Evolutionary conservation across 805 yeast species (phyloP).

Genomic region (Zygosaccharomyces siamensis): DNA sequence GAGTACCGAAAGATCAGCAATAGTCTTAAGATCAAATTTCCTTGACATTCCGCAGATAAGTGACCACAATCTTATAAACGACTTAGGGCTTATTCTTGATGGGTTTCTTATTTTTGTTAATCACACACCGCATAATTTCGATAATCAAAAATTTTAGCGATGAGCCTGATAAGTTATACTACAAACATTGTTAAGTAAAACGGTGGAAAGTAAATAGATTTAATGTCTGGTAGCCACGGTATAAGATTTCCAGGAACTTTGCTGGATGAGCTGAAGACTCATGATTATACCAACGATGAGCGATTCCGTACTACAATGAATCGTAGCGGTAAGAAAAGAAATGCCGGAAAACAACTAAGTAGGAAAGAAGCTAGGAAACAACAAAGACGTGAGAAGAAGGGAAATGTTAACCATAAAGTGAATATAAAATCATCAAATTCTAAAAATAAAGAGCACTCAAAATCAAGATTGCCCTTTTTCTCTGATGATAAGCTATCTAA

Average conservation of each 20-base stretch:
- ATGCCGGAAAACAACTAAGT: conserved; percentile 27
- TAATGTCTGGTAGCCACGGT: conserved; percentile 24
- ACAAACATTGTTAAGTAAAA: neutral
- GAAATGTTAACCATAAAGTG: conserved; percentile 20
- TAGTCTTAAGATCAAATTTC: conserved; percentile 37
- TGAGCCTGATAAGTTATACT: neutral
- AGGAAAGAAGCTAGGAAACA: conserved; percentile 43
- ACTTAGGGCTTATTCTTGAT: neutral
- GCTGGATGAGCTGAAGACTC: conserved; percentile 48
- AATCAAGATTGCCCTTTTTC: conserved; percentile 28
- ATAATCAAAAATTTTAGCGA: conserved; percentile 3
- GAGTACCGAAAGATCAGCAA: conserved; percentile 46
- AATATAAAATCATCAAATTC: neutral
- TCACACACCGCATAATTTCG: neutral
- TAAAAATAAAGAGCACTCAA: too few relatives aligned
- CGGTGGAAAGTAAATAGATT: neutral
- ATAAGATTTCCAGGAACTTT: conserved; percentile 53
- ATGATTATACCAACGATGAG: conserved; percentile 42
- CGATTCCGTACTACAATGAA: conserved; percentile 26
- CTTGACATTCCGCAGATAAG: conserved; percentile 24
- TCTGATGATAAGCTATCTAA: conserved; percentile 41
- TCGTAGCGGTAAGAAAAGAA: conserved; percentile 35
- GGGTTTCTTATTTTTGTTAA: neutral
- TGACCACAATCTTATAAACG: neutral
- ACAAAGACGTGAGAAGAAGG: conserved; percentile 35